Percentiles rank a stretch among this genome's conserved stretches.
These are phyloP conservation scores for Debaryomycetaceae sp. DNA, from an alignment of 1,139 yeast species.

Conservation along the genomic window DNA sequence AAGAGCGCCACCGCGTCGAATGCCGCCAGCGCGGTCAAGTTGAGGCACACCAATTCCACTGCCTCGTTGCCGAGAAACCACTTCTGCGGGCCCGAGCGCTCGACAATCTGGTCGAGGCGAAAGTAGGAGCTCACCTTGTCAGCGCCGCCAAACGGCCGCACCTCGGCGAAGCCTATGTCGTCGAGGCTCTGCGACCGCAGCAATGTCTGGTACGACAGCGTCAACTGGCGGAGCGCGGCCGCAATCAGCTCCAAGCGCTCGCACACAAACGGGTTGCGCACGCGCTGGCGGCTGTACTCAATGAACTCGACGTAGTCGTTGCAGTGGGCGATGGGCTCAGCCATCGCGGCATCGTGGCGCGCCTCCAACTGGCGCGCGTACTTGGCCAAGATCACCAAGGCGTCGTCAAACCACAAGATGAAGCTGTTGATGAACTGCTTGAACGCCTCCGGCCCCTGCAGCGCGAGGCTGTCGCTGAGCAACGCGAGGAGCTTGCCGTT, in stretches of 20 bases:
- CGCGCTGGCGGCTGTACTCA: conserved; percentile 14
- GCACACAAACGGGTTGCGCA: conserved; percentile 38
- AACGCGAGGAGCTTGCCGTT: conserved; percentile 28
- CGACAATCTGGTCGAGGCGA: conserved; percentile 32
- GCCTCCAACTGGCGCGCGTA: conserved; percentile 16
- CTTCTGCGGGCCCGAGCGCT: conserved; percentile 24
- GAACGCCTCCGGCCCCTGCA: conserved; percentile 23
- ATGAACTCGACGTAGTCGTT: conserved; percentile 29
- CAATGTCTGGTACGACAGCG: conserved; percentile 16
- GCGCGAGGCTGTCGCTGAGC: conserved; percentile 18
- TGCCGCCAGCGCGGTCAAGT: conserved; percentile 13
- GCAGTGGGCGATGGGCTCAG: conserved; percentile 32
- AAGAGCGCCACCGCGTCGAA: conserved; percentile 41
- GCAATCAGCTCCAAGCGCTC: conserved; percentile 25
- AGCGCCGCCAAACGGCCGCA: conserved; percentile 23
- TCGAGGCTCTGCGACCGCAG: conserved; percentile 21
- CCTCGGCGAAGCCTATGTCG: conserved; percentile 33
- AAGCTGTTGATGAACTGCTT: conserved; percentile 38
- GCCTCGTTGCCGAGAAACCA: conserved; percentile 10
- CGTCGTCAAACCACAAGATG: conserved; percentile 37
- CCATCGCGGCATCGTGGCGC: conserved; percentile 15
- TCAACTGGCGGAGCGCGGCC: conserved; percentile 16
- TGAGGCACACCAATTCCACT: conserved; percentile 31
- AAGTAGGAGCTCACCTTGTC: conserved; percentile 37
- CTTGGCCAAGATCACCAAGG: conserved; percentile 29